A percentile compares a stretch with the other conserved stretches of the same genome.
phyloP scores from a whole-genome alignment of 2,329 filamentous ascomycete genomes.

The Ustilaginoidea virens region DNA sequence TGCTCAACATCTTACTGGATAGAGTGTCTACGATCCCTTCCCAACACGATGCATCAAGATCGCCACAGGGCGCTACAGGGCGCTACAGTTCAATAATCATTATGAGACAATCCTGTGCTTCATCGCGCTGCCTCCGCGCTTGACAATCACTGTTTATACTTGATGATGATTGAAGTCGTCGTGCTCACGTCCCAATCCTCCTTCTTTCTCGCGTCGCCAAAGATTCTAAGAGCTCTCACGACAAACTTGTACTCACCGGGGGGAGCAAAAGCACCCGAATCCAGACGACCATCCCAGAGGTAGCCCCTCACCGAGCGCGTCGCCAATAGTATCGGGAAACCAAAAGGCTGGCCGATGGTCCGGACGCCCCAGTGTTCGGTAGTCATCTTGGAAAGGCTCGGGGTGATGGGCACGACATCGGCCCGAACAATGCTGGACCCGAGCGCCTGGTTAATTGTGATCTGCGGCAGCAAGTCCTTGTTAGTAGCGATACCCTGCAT shows the following conservation, averaged over 20 bases:
- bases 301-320: slow-evolving; percentile 11
- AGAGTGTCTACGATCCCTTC: too few species aligned
- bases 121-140: neutral
- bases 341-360: slow-evolving; percentile 26
- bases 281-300: slow-evolving; percentile 30
- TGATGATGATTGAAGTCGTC: slow-evolving; percentile 27
- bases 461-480: slow-evolving; percentile 19
- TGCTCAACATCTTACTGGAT: too few species aligned
- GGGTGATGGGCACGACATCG: slow-evolving; percentile 26
- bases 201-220: slow-evolving; percentile 27
- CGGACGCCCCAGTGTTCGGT: slow-evolving; percentile 21
- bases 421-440: slow-evolving; percentile 28
- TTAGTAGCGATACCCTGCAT: slow-evolving; percentile 19
- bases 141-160: slow-evolving; percentile 18
- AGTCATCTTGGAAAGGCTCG: slow-evolving; percentile 12
- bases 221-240: slow-evolving; percentile 33
- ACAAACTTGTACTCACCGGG: slow-evolving; percentile 33
- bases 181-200: slow-evolving; percentile 31
- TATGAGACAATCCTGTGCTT: too few species aligned
- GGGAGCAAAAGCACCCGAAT: slow-evolving; percentile 30
- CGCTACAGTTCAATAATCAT: too few species aligned
- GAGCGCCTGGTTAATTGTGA: slow-evolving; percentile 26
- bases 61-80: too few species aligned
- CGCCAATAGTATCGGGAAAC: slow-evolving; percentile 22
- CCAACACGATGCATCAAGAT: too few species aligned